Percentiles rank a stretch among this genome's conserved stretches.
Conservation (phyloP, 116 monocot genomes). For the Zostera marina region DNA sequence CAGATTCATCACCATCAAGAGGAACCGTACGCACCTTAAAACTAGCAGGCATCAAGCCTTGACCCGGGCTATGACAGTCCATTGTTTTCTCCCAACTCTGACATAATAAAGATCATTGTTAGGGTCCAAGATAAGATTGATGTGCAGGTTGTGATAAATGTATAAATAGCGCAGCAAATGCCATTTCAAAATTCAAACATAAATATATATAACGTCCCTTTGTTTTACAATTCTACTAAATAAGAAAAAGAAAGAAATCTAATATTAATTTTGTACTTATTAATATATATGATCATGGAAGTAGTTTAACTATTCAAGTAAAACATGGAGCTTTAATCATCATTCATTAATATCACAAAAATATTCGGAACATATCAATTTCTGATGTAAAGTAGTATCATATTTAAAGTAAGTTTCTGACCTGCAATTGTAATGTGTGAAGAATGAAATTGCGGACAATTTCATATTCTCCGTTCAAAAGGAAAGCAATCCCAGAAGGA, state of each 20-base stretch:
- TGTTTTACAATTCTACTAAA: too few species aligned
- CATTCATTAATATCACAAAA: too few species aligned
- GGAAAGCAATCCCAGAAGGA: conserved; percentile 93
- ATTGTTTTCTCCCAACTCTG: conserved; percentile 99
- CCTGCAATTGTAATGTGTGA: conserved; percentile 96
- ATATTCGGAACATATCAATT: too few species aligned
- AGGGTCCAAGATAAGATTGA: not conserved
- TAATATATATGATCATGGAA: too few species aligned
- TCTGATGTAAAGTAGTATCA: conserved; percentile 1
- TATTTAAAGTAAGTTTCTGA: not conserved
- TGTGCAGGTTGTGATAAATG: too few species aligned
- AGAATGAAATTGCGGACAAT: conserved; percentile 95
- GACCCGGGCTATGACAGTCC: conserved; percentile 97
- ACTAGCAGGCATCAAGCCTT: conserved; percentile 98
- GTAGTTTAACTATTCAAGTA: too few species aligned
- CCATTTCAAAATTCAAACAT: too few species aligned
- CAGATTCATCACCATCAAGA: conserved; percentile 85
- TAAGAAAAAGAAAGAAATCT: too few species aligned
- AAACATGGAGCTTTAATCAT: too few species aligned
- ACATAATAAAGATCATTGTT: conserved; percentile 2
- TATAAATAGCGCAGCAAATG: too few species aligned
- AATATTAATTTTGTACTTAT: too few species aligned
- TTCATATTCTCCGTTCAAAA: conserved; percentile 93
- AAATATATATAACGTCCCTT: too few species aligned
- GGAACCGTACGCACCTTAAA: conserved; percentile 93